Evolutionary conservation across 176 grass and related monocot genomes (phyloP).

Genomic region (Avena insularis): DNA sequence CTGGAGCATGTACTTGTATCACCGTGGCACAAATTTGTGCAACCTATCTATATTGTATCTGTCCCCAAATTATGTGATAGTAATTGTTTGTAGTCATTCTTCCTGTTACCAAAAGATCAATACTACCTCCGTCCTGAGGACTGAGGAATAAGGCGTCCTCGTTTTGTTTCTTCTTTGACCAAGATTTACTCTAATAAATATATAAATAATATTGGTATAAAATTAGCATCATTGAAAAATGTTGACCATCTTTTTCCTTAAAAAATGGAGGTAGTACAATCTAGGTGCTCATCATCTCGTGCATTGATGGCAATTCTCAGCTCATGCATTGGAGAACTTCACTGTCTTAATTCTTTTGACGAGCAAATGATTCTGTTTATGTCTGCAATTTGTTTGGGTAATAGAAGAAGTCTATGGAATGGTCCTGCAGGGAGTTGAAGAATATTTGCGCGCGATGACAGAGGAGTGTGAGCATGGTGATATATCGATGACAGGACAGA

Average conservation of each 20-base stretch:
- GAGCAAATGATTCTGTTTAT: background rate
- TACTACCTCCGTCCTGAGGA: no score
- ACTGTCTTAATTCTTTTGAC: background rate
- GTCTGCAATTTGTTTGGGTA: background rate
- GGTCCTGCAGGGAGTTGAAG: background rate
- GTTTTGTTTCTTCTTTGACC: no score
- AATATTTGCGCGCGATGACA: background rate
- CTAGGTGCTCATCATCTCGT: no score
- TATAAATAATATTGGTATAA: no score
- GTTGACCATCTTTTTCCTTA: no score
- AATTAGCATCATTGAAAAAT: no score
- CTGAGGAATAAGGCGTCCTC: no score
- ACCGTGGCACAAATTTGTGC: slow-evolving; percentile 31
- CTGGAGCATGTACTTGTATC: slow-evolving; percentile 36
- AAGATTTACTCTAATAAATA: no score
- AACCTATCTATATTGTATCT: slow-evolving; percentile 36
- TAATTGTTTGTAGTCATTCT: slow-evolving; percentile 6
- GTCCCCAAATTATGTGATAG: slow-evolving; percentile 16
- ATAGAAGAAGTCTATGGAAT: background rate
- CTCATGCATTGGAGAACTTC: background rate
- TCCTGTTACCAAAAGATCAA: background rate
- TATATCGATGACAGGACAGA: background rate
- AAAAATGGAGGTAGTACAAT: no score
- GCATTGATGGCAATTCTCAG: no score
- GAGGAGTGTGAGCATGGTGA: background rate